Base-by-base conservation (phyloP, 2,329 filamentous ascomycete genomes). In the Monosporascus sp. region DNA sequence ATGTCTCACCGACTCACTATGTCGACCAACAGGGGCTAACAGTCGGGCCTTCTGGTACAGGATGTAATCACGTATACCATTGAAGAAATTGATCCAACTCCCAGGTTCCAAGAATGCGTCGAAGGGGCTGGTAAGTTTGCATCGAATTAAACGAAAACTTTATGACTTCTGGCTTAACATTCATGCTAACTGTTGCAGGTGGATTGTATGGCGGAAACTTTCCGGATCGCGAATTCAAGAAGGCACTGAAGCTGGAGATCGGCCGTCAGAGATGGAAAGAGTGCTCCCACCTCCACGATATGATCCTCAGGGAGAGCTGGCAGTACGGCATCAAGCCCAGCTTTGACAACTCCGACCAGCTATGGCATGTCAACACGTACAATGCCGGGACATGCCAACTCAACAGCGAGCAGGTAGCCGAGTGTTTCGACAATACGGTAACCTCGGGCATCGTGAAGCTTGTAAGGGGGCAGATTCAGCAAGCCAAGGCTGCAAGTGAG, bases 41-140 rank as follows among this genome's bases (percentile, higher is more conserved):
- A 18, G 17, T 14, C 14, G 17, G 27, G 27, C 1, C 9, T 31
- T 31, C 27, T 31, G 27, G 20, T 8, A 6, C 17, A 60, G 56
- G 58, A 59, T 31, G 43, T 59, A 2, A 55, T 59, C 18, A 60
- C 55, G 14, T 60, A 60, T 48, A 54, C 41, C 43, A n/a, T 60
- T 6, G 49, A 51, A 5, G 39, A 43, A n/a, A 5, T 47, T 37
- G 56, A 14, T 41, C 18, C 1, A 35, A 54, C 5, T 53, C 51
- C 1, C 8, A n/a, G 5, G 8, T 43, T 43, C 18, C 39, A n/a
- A 11, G 55, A 59, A 18, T 53, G 47, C 11, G 57, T 59, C 17
- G 55, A 55, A 38, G 57, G 57, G 1, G 47, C 49, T 37, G 57
- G 57, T 51, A 51, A 22, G 43, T 38, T 3, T 22, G 9, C 27